These are phyloP conservation scores for Gypsophila paniculata DNA, from an alignment of 179 eudicot genomes.

Conservation along the genomic window DNA sequence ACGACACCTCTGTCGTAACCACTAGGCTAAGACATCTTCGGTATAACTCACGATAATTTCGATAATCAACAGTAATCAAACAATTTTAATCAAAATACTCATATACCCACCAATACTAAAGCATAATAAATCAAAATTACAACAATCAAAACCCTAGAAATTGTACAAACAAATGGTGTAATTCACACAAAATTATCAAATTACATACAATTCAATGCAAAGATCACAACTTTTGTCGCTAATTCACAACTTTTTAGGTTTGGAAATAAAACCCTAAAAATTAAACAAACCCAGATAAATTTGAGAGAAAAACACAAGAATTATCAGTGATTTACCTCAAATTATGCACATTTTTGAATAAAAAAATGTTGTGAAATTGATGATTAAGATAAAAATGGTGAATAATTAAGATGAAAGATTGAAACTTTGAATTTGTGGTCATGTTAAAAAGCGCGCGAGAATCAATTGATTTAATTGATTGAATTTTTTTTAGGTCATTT, in stretches of 20 bases:
- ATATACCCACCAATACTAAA: background rate
- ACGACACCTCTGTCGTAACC: too few relatives aligned
- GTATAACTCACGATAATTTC: too few relatives aligned
- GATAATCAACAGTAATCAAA: background rate
- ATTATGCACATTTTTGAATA: background rate
- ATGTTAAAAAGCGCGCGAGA: too few relatives aligned
- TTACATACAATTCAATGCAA: background rate
- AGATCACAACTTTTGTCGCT: background rate
- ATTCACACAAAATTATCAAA: background rate
- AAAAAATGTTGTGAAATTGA: too few relatives aligned
- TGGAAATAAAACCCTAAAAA: background rate
- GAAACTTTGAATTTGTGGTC: too few relatives aligned
- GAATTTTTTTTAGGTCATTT: too few relatives aligned
- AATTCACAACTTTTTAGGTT: background rate
- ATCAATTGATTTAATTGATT: too few relatives aligned
- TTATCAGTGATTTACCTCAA: constrained; percentile 12
- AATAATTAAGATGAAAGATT: too few relatives aligned
- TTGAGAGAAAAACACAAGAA: background rate
- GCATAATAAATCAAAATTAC: background rate
- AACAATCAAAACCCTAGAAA: background rate
- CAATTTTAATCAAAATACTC: constrained; percentile 9
- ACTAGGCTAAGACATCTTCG: too few relatives aligned
- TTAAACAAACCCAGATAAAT: background rate
- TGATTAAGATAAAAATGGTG: too few relatives aligned
- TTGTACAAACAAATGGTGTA: background rate